Conservation (phyloP, 2,329 filamentous ascomycete species). For the Delphinella strobiligena region DNA sequence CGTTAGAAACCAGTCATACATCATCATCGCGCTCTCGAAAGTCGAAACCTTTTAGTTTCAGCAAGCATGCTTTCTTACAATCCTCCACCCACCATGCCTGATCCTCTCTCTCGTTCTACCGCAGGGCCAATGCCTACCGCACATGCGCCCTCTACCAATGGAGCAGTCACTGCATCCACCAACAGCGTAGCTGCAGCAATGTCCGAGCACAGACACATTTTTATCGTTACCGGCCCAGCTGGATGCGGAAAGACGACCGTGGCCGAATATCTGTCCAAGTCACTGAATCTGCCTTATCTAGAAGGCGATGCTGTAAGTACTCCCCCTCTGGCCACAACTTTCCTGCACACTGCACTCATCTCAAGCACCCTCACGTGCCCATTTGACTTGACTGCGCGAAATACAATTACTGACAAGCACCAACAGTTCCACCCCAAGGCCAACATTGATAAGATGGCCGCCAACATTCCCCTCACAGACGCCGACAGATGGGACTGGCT, state of each 20-base stretch:
- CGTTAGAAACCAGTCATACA: too few species aligned
- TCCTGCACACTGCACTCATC: background rate
- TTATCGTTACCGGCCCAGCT: constrained; percentile 41
- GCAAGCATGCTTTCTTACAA: constrained; percentile 8
- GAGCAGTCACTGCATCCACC: background rate
- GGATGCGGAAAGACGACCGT: constrained; percentile 44
- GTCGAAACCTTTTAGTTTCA: background rate
- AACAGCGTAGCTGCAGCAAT: background rate
- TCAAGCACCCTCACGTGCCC: background rate
- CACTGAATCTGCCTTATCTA: constrained; percentile 33
- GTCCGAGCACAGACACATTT: constrained; percentile 33
- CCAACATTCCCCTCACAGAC: constrained; percentile 74
- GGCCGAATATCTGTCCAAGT: constrained; percentile 32
- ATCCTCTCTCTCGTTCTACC: constrained; percentile 1
- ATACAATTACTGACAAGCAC: constrained; percentile 3
- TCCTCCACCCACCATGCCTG: constrained; percentile 2
- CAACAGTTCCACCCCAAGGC: constrained; percentile 36
- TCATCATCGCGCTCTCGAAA: background rate
- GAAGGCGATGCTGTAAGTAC: constrained; percentile 38
- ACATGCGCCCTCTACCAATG: background rate
- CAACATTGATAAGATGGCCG: constrained; percentile 71
- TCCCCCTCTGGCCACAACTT: constrained; percentile 1
- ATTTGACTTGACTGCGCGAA: background rate
- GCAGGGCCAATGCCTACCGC: background rate
- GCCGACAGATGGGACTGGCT: constrained; percentile 98